Base-by-base conservation (phyloP, 2,329 filamentous ascomycete species). In the Beauveria australis region DNA sequence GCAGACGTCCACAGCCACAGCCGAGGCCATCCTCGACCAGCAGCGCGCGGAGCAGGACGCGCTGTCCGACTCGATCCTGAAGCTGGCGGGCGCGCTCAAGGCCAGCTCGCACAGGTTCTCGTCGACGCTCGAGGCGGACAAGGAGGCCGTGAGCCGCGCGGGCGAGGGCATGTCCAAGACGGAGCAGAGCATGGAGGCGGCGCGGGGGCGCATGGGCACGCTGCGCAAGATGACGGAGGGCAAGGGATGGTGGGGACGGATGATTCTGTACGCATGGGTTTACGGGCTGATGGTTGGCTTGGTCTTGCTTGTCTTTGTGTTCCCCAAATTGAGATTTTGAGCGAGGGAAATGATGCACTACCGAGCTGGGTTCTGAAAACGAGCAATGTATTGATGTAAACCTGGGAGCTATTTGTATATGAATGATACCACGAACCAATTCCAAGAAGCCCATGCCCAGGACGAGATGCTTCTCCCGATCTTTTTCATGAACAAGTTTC, bases 261-360 rank as follows among this genome's bases (percentile, higher is more conserved):
- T 96, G 78, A 79, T 93, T 75, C 78, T 97, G 63, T 96, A 94
- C 77, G 88, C 80, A 44, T 89, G 90, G 81, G 92, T 97, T 53
- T 89, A 87, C 67, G 91, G 84, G 33, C 73, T 97, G 64, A 93
- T 91, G 87, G 67, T 95, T n/a, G 75, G 85, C 28, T 82, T 91
- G 19, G 77, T 96, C 41, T 67, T 95, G 71, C 74, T 97, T 65
- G 92, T 97, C 14, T 93, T 93, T 77, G 81, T 93, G 55, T 77
- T 91, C 70, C 93, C 93, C 0, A 97, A 97, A 78, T 74, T 97
- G 71, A 82, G 93, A 68, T 94, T 96, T 69, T 96, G 69, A 78
- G 53, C 59, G 18, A 47, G n/a, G 19, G 14, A 3, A 16, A 22
- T 40, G 43, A 44, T 9, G 48, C 56, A 24, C 9, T 18, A 14